A percentile compares a stretch with the other conserved stretches of the same genome.
These are phyloP conservation scores for Penicillium sp. DNA, from an alignment of 2,329 filamentous ascomycete species.

Conservation along the genomic window DNA sequence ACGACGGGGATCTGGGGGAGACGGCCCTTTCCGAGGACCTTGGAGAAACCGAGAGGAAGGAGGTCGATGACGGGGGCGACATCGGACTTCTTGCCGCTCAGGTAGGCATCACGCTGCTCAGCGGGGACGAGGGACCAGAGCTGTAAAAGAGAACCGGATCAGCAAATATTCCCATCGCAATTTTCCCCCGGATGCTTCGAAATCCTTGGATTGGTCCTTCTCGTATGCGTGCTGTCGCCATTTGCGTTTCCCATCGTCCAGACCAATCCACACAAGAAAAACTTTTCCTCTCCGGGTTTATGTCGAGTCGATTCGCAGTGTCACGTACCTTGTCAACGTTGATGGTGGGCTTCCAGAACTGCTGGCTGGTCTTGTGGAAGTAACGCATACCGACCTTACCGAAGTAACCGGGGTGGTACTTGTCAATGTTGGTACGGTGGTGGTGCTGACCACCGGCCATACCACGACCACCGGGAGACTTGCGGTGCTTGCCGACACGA, in stretches of 20 bases:
- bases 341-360: conserved; percentile 98
- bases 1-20: conserved; percentile 91
- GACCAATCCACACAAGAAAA: conserved; percentile 4
- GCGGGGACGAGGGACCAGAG: conserved; percentile 92
- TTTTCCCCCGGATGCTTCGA: neutral
- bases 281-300: conserved; percentile 1
- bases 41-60: conserved; percentile 94
- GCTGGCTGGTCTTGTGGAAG: conserved; percentile 95
- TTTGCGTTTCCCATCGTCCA: neutral
- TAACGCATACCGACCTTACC: conserved; percentile 94
- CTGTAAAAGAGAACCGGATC: conserved; percentile 49
- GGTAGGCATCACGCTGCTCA: conserved; percentile 92
- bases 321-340: conserved; percentile 92
- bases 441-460: conserved; percentile 99
- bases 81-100: conserved; percentile 77
- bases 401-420: conserved; percentile 99
- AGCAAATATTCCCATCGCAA: conserved; percentile 14
- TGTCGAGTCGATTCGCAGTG: conserved; percentile 10
- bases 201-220: conserved; percentile 1
- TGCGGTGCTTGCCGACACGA: conserved; percentile 98
- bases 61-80: conserved; percentile 98
- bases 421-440: conserved; percentile 89
- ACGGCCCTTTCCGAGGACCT: conserved; percentile 97
- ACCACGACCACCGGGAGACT: conserved; percentile 78
- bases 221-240: neutral